phyloP scores from a whole-genome alignment of 345 rosid species.

The Pistacia integerrima region DNA sequence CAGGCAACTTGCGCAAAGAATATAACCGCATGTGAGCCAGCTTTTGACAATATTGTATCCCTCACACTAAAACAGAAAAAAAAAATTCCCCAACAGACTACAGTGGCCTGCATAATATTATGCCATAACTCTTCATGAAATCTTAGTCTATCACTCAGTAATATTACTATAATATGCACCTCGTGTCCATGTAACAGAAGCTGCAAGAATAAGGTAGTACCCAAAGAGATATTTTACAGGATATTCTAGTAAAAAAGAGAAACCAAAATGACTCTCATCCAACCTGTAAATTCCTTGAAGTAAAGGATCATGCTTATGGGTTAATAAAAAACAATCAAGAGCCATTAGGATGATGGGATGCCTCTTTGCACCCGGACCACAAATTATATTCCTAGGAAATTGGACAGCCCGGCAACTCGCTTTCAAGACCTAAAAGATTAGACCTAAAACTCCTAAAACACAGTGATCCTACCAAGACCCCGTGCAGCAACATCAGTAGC shows the following conservation, averaged over 20 bases:
- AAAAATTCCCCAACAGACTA: conserved; percentile 9
- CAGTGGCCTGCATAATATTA: conserved; percentile 13
- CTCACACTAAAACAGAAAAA: conserved; percentile 1
- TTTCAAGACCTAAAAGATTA: conserved; percentile 40
- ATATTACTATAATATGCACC: conserved; percentile 25
- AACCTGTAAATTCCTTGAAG: conserved; percentile 27
- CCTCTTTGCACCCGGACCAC: conserved; percentile 59
- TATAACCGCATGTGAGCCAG: conserved; percentile 21
- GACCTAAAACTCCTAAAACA: conserved; percentile 62
- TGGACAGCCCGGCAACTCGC: conserved; percentile 94
- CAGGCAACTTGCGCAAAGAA: conserved; percentile 28
- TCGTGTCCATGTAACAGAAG: conserved; percentile 46
- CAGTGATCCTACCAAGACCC: conserved; percentile 97
- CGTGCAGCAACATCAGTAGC: conserved; percentile 99
- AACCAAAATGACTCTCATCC: conserved; percentile 39
- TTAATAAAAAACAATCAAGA: conserved; percentile 14
- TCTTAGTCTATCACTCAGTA: conserved; percentile 17
- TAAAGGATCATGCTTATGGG: conserved; percentile 23
- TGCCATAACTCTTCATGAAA: conserved; percentile 8
- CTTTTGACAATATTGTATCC: conserved; percentile 9
- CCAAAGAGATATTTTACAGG: conserved; percentile 23
- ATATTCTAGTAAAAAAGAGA: conserved; percentile 26
- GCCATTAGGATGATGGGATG: conserved; percentile 25
- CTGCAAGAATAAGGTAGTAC: conserved; percentile 26
- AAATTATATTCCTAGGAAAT: conserved; percentile 56